Conservation (phyloP, 371 early-diverging fungal genomes). For the Zychaea mexicana region DNA sequence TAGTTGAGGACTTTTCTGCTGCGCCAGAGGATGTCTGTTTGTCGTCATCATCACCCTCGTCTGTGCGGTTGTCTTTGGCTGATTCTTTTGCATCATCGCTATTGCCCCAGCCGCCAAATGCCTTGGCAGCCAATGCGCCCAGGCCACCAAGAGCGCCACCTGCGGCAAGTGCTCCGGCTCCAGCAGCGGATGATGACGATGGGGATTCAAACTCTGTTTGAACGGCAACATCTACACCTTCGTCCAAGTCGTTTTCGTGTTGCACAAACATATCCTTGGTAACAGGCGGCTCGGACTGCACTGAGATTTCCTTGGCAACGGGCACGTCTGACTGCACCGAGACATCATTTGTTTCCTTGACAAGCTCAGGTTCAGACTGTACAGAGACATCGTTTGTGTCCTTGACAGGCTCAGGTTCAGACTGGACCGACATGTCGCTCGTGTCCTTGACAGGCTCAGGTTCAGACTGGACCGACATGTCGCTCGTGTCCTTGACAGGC, state of each 20-base stretch:
- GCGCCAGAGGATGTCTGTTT: neutral
- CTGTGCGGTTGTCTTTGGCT: neutral
- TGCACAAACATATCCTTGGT: conserved; percentile 6
- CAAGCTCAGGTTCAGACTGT: conserved; percentile 4
- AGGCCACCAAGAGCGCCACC: conserved; percentile 7
- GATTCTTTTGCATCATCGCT: neutral
- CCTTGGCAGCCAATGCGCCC: conserved; percentile 5
- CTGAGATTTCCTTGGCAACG: neutral
- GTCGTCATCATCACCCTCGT: neutral
- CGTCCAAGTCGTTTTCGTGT: neutral
- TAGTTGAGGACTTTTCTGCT: neutral
- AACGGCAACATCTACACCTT: conserved; percentile 1
- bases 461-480: neutral
- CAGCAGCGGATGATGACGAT: neutral
- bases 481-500: neutral
- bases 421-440: neutral
- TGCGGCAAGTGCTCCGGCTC: neutral
- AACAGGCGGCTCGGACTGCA: neutral
- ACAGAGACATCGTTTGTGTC: neutral
- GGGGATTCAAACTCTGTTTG: neutral
- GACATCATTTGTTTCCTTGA: conserved; percentile 2
- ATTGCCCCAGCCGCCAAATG: neutral
- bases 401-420: neutral
- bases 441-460: conserved; percentile 4
- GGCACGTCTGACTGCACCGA: neutral